These are phyloP conservation scores for Bullera alba DNA, from an alignment of 768 basidiomycete species.

Conservation along the genomic window DNA sequence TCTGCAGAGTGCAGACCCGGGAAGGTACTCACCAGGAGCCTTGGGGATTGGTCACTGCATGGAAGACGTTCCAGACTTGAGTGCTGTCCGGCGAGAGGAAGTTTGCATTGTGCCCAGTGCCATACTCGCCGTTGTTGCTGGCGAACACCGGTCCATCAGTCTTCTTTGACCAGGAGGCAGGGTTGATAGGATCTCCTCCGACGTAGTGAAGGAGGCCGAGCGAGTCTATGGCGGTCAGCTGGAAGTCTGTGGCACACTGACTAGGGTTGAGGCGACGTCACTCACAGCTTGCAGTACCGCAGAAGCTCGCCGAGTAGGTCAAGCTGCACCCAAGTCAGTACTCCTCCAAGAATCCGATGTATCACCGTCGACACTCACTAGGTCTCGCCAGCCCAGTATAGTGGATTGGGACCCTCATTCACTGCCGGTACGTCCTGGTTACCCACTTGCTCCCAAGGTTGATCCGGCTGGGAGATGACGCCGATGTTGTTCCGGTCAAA, in stretches of 20 bases:
- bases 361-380: slow-evolving; percentile 11
- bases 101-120: slow-evolving; percentile 19
- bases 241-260: neutral
- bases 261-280: too few relatives aligned
- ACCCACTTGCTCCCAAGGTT: slow-evolving; percentile 9
- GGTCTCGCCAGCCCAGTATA: slow-evolving; percentile 9
- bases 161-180: slow-evolving; percentile 12
- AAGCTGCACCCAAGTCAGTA: slow-evolving; percentile 4
- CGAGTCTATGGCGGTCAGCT: neutral
- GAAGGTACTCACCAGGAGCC: slow-evolving; percentile 13
- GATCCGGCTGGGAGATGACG: slow-evolving; percentile 10
- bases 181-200: slow-evolving; percentile 11
- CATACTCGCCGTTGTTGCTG: slow-evolving; percentile 16
- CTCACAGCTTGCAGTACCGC: slow-evolving; percentile 5
- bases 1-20: neutral
- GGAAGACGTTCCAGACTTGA: slow-evolving; percentile 18
- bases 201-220: slow-evolving; percentile 5
- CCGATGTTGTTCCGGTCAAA: slow-evolving; percentile 7
- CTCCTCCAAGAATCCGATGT: neutral
- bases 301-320: slow-evolving; percentile 15
- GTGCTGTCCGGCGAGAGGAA: slow-evolving; percentile 16
- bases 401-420: slow-evolving; percentile 12
- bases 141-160: slow-evolving; percentile 15
- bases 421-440: neutral
- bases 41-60: slow-evolving; percentile 10